These are phyloP conservation scores for Cenchrus americanus DNA, from an alignment of 176 grass and related monocot genomes.

Conservation along the genomic window DNA sequence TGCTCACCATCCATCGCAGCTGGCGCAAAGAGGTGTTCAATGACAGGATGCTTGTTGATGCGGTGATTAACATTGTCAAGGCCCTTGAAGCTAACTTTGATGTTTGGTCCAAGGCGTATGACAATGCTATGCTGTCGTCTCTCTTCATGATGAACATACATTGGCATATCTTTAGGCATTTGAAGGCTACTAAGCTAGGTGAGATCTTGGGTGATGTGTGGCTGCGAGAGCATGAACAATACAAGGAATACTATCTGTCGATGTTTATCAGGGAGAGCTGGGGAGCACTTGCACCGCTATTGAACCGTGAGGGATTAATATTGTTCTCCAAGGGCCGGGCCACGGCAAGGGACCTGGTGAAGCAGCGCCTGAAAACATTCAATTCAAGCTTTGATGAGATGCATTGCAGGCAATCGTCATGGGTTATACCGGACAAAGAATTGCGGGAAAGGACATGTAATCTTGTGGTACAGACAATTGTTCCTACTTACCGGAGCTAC, in stretches of 20 bases:
- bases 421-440: conserved; percentile 89
- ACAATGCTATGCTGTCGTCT: conserved; percentile 49
- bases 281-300: conserved; percentile 64
- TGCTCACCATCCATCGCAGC: conserved; percentile 71
- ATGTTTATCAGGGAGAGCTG: conserved; percentile 83
- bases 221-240: conserved; percentile 79
- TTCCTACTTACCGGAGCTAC: conserved; percentile 90
- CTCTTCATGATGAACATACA: conserved; percentile 91
- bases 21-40: conserved; percentile 77
- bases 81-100: conserved; percentile 83
- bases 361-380: conserved; percentile 87
- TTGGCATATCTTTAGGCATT: conserved; percentile 79
- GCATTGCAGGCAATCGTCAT: conserved; percentile 70
- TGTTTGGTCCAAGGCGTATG: conserved; percentile 69
- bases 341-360: conserved; percentile 83
- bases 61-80: conserved; percentile 66
- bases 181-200: conserved; percentile 72
- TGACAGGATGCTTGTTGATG: conserved; percentile 56
- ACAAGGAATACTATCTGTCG: conserved; percentile 70
- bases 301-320: conserved; percentile 84
- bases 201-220: conserved; percentile 73
- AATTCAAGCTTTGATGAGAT: conserved; percentile 87
- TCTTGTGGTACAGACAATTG: conserved; percentile 73
- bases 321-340: conserved; percentile 89
- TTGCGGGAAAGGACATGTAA: conserved; percentile 69